These are phyloP conservation scores for Tetramitus jugosus DNA, from an alignment of 208 protist species.

Conservation along the genomic window DNA sequence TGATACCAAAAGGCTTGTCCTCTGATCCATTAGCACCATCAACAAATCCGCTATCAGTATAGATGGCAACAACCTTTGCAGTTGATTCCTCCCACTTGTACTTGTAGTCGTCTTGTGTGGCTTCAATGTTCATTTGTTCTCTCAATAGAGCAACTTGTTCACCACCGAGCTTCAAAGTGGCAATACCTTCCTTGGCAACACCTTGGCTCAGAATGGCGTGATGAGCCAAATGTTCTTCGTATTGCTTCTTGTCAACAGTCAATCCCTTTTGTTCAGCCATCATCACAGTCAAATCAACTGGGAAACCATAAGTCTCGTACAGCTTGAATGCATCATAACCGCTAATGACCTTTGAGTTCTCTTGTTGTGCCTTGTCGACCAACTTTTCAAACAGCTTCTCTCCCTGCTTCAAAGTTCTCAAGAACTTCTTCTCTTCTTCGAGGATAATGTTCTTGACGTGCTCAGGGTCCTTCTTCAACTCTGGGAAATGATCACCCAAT, in stretches of 20 bases:
- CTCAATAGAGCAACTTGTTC: slow-evolving; percentile 74
- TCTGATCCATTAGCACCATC: slow-evolving; percentile 52
- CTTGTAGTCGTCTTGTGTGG: slow-evolving; percentile 86
- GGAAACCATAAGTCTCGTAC: slow-evolving; percentile 94
- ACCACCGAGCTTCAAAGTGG: slow-evolving; percentile 56
- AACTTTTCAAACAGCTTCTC: slow-evolving; percentile 79
- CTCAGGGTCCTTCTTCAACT: slow-evolving; percentile 67
- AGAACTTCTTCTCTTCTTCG: slow-evolving; percentile 91
- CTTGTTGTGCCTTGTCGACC: slow-evolving; percentile 24
- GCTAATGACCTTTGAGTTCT: slow-evolving; percentile 52
- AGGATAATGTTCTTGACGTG: slow-evolving; percentile 73
- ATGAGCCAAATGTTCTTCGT: slow-evolving; percentile 69
- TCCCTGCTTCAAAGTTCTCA: slow-evolving; percentile 83
- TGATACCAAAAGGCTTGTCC: slow-evolving; percentile 65
- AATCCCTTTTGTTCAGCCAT: slow-evolving; percentile 89
- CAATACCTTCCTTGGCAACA: slow-evolving; percentile 38
- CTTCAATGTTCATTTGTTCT: slow-evolving; percentile 47
- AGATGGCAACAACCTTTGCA: slow-evolving; percentile 49
- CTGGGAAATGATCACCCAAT: slow-evolving; percentile 83
- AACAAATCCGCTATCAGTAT: slow-evolving; percentile 61
- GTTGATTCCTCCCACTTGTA: slow-evolving; percentile 67
- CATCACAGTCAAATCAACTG: slow-evolving; percentile 90
- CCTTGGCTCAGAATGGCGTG: slow-evolving; percentile 54
- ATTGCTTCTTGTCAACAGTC: slow-evolving; percentile 67
- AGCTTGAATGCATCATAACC: slow-evolving; percentile 79